Base-by-base conservation (phyloP, 345 rosid species). In the Mercurialis annua region DNA sequence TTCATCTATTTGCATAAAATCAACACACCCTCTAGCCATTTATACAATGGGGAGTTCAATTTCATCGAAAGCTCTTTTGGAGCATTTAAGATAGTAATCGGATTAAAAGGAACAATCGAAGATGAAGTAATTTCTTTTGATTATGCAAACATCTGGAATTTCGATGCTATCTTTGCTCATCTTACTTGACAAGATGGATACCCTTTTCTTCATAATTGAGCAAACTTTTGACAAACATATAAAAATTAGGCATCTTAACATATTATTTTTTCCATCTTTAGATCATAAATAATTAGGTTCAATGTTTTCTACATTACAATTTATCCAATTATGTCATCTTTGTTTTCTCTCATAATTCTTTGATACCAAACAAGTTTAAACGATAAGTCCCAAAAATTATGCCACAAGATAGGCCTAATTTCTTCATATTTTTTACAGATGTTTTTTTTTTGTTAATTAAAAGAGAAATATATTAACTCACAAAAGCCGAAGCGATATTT, bases 381-480 rank as follows among this genome's bases (percentile, higher is more conserved):
- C 64, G 72, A 60, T 53, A 67, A 46, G 27, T 70, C 33, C 65
- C 74, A n/a, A 15, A 61, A 49, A 42, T 78, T 70, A 62, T 51
- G 82, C 67, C 77, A 73, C 10, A 59, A 59, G 48, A 68, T 68
- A 63, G 64, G 75, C 77, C 71, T 18, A 63, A 76, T 71, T 66
- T 34, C 18, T 27, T 64, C 49, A 27, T 26, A 26, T 30, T 52
- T 49, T 36, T 47, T 70, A 65, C 77, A 50, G 73, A 58, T 71
- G 70, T 17, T 34, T 57, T 36, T n/a, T n/a, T n/a, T n/a, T n/a
- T n/a, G n/a, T n/a, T n/a, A n/a, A n/a, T n/a, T n/a, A n/a, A n/a
- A n/a, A n/a, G n/a, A n/a, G n/a, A n/a, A n/a, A n/a, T n/a, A n/a
- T n/a, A n/a, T n/a, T n/a, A n/a, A n/a, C n/a, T n/a, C n/a, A n/a